A percentile compares a stretch with the other conserved stretches of the same genome.
These are phyloP conservation scores for Strobilomyces dryophilus DNA, from an alignment of 768 basidiomycete species.

Conservation along the genomic window DNA sequence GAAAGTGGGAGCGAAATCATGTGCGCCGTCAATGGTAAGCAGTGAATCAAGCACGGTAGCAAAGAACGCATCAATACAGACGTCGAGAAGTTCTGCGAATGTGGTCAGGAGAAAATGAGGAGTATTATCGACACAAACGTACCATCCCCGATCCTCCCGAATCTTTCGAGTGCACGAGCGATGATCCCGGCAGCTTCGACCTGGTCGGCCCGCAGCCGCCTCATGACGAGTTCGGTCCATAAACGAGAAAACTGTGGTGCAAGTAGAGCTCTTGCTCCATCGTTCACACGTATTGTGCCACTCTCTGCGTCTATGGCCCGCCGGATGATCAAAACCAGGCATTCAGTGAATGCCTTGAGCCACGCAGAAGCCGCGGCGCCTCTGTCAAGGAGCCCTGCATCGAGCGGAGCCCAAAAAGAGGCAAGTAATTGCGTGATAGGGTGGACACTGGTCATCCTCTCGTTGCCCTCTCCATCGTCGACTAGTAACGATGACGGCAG, in stretches of 20 bases:
- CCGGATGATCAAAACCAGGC: slow-evolving; percentile 53
- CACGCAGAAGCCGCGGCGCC: slow-evolving; percentile 42
- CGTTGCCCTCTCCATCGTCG: background rate
- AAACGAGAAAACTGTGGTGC: slow-evolving; percentile 41
- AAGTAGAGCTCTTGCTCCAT: slow-evolving; percentile 32
- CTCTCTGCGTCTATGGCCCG: slow-evolving; percentile 5
- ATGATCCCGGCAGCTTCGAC: slow-evolving; percentile 41
- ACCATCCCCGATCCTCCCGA: slow-evolving; percentile 41
- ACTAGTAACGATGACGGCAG: slow-evolving; percentile 9
- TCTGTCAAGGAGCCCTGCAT: slow-evolving; percentile 32
- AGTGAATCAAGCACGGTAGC: slow-evolving; percentile 8
- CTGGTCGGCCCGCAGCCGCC: slow-evolving; percentile 46
- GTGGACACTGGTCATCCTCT: slow-evolving; percentile 2
- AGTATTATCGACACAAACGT: slow-evolving; percentile 24
- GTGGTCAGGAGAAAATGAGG: slow-evolving; percentile 15
- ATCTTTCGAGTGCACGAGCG: slow-evolving; percentile 41
- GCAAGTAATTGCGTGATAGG: slow-evolving; percentile 54
- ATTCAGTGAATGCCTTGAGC: slow-evolving; percentile 72
- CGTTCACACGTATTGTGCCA: background rate
- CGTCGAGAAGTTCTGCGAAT: slow-evolving; percentile 41
- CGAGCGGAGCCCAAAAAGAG: slow-evolving; percentile 81
- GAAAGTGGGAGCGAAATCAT: slow-evolving; percentile 39
- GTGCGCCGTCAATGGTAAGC: background rate
- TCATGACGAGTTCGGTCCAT: slow-evolving; percentile 45
- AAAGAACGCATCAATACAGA: slow-evolving; percentile 45